Percentiles rank a stretch among this genome's conserved stretches.
Evolutionary conservation across 495 filamentous ascomycete species (phyloP).

Genomic region (Hypoxylon rickii): DNA sequence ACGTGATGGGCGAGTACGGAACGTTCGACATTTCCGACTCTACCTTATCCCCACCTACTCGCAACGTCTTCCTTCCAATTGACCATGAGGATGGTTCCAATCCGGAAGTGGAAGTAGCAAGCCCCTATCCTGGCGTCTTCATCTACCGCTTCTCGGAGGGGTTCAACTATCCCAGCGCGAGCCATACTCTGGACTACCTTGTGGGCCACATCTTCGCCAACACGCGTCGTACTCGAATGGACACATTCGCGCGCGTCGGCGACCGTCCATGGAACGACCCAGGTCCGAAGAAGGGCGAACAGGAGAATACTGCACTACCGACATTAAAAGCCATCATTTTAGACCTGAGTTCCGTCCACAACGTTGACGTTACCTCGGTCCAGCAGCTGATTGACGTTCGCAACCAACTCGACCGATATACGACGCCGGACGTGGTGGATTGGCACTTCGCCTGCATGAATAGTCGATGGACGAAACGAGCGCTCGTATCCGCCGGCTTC

Average conservation of each 20-base stretch:
- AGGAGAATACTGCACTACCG: conserved; percentile 53
- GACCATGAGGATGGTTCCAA: conserved; percentile 90
- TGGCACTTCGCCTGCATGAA: conserved; percentile 96
- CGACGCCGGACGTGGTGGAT: conserved; percentile 81
- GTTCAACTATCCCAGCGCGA: conserved; percentile 94
- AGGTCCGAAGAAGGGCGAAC: conserved; percentile 60
- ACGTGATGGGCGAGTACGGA: conserved; percentile 50
- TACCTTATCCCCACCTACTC: conserved; percentile 41
- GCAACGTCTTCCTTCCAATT: conserved; percentile 90
- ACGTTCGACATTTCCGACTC: conserved; percentile 48
- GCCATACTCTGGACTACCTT: conserved; percentile 86
- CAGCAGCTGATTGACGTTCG: conserved; percentile 97
- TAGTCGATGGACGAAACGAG: conserved; percentile 97
- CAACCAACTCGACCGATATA: conserved; percentile 92
- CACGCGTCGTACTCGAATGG: conserved; percentile 77
- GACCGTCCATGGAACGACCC: conserved; percentile 98
- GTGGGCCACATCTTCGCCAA: conserved; percentile 71
- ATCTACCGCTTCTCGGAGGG: conserved; percentile 98
- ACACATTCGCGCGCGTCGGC: conserved; percentile 65
- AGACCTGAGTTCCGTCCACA: conserved; percentile 94
- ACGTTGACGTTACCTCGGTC: conserved; percentile 91
- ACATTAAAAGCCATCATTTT: conserved; percentile 91
- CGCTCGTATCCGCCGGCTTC: conserved; percentile 89
- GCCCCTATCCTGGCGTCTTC: conserved; percentile 91
- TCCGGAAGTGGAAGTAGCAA: conserved; percentile 75